Conservation (phyloP, 768 basidiomycete species). For the Russula sp. region DNA sequence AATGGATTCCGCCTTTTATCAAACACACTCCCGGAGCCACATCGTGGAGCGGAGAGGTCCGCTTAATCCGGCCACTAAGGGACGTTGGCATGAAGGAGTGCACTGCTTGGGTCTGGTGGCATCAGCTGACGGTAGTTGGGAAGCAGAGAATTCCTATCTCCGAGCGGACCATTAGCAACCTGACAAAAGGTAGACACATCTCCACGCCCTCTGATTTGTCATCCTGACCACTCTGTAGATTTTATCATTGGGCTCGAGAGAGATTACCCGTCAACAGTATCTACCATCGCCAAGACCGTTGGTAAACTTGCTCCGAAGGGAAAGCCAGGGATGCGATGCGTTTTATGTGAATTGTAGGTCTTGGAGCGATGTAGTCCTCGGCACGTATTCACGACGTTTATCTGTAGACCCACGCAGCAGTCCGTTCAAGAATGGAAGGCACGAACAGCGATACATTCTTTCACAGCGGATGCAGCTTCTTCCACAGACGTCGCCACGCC, state of each 20-base stretch:
- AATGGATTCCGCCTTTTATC: constrained; percentile 41
- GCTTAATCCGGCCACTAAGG: constrained; percentile 58
- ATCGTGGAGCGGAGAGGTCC: constrained; percentile 29
- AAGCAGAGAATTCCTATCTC: constrained; percentile 39
- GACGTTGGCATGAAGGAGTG: constrained; percentile 79
- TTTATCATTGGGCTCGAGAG: constrained; percentile 76
- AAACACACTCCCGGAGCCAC: constrained; percentile 13
- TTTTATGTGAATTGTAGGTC: constrained; percentile 56
- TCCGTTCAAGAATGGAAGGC: constrained; percentile 68
- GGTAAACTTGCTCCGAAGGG: constrained; percentile 68
- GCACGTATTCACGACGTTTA: not conserved
- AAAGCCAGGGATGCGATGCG: constrained; percentile 41
- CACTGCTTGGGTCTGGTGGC: constrained; percentile 73
- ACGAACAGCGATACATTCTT: constrained; percentile 62
- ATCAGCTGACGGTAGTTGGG: constrained; percentile 44
- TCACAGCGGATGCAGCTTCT: constrained; percentile 26
- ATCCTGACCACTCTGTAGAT: constrained; percentile 34
- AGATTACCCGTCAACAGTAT: constrained; percentile 83
- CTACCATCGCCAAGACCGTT: constrained; percentile 74
- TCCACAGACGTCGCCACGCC: constrained; percentile 1
- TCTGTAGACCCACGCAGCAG: constrained; percentile 50
- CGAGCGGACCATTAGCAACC: constrained; percentile 50
- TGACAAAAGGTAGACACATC: constrained; percentile 54
- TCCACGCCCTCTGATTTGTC: not conserved
- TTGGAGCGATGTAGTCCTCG: not conserved